Percentiles rank a stretch among this genome's conserved stretches.
Conservation (phyloP, 768 basidiomycete genomes). For the Leccinum variicolor region DNA sequence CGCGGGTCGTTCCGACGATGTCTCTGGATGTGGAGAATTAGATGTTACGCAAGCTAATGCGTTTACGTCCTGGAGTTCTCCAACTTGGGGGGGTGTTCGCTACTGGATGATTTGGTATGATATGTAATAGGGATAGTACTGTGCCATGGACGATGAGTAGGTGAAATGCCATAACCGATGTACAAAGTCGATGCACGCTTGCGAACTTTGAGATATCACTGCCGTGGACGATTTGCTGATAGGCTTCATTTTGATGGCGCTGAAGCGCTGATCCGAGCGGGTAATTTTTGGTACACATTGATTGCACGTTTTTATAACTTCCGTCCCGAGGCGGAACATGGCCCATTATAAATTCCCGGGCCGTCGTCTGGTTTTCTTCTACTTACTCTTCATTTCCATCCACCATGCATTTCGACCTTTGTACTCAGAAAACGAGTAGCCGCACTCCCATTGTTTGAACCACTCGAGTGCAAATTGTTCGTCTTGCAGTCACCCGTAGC, state of each 20-base stretch:
- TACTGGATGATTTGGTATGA: constrained; percentile 11
- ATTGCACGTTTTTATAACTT: background rate
- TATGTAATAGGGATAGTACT: constrained; percentile 17
- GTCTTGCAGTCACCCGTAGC: background rate
- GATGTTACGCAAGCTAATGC: constrained; percentile 3
- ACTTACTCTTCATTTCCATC: background rate
- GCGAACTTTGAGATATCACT: background rate
- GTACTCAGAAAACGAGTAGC: background rate
- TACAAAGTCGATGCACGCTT: background rate
- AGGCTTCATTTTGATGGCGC: background rate
- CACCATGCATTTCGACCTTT: background rate
- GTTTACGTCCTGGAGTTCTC: constrained; percentile 9
- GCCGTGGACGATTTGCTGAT: background rate
- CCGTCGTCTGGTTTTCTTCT: background rate
- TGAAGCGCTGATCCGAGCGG: constrained; percentile 7
- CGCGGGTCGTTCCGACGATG: constrained; percentile 19
- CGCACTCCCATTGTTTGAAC: background rate
- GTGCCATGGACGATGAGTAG: constrained; percentile 9
- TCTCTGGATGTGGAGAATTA: constrained; percentile 14
- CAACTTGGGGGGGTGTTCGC: background rate
- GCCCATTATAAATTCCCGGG: background rate
- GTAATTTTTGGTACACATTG: background rate
- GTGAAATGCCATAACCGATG: constrained; percentile 1
- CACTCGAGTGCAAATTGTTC: background rate
- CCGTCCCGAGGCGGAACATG: background rate